Percentiles rank a stretch among this genome's conserved stretches.
These are phyloP conservation scores for Pseudovirgaria hyperparasitica DNA, from an alignment of 2,329 filamentous ascomycete species.

Conservation along the genomic window DNA sequence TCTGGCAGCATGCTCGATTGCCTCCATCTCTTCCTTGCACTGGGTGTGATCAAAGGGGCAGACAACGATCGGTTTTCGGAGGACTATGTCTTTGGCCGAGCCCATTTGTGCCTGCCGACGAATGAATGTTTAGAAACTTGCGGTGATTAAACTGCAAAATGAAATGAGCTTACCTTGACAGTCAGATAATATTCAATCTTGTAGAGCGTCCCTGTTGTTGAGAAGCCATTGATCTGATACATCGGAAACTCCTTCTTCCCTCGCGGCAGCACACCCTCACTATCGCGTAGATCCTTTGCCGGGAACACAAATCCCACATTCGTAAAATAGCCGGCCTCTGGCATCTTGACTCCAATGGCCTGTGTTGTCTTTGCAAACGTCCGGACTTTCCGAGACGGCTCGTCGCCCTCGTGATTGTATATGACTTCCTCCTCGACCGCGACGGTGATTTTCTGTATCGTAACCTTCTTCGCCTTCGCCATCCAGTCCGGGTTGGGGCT, in stretches of 20 bases:
- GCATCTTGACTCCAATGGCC: slow-evolving; percentile 67
- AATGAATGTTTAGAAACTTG: too few relatives aligned
- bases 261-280: slow-evolving; percentile 74
- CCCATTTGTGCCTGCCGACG: slow-evolving; percentile 65
- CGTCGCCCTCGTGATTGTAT: slow-evolving; percentile 96
- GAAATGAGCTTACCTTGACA: slow-evolving; percentile 57
- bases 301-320: slow-evolving; percentile 88
- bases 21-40: slow-evolving; percentile 97
- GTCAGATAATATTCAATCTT: slow-evolving; percentile 96
- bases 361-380: slow-evolving; percentile 76
- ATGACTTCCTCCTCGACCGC: slow-evolving; percentile 95
- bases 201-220: slow-evolving; percentile 85
- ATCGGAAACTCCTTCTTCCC: slow-evolving; percentile 79
- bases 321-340: slow-evolving; percentile 83
- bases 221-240: slow-evolving; percentile 82
- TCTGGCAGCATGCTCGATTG: slow-evolving; percentile 89
- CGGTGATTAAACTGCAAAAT: background rate
- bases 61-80: slow-evolving; percentile 89
- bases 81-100: slow-evolving; percentile 72
- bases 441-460: slow-evolving; percentile 87
- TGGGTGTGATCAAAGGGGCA: slow-evolving; percentile 90
- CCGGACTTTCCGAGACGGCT: slow-evolving; percentile 82
- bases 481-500: slow-evolving; percentile 88
- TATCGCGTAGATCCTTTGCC: slow-evolving; percentile 73
- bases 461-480: slow-evolving; percentile 79